Percentiles rank a stretch among this genome's conserved stretches.
These are phyloP conservation scores for Aegilops tauschii DNA, from an alignment of 176 grass and related monocot species.

Conservation along the genomic window DNA sequence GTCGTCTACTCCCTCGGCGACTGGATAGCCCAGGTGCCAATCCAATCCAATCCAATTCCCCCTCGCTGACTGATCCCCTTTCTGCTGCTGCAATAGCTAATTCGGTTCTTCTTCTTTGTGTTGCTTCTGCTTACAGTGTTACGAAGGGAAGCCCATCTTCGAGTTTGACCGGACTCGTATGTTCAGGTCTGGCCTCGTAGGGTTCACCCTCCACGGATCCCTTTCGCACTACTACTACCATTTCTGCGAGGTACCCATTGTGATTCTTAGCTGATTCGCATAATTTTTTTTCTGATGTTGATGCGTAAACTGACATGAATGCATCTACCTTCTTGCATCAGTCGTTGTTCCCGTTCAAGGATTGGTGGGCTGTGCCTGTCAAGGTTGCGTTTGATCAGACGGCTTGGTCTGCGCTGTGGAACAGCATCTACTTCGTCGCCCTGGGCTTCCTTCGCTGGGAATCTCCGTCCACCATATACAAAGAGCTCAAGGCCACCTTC, in stretches of 20 bases:
- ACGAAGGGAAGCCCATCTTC: conserved; percentile 85
- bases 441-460: conserved; percentile 81
- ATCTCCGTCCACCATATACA: conserved; percentile 68
- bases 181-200: conserved; percentile 88
- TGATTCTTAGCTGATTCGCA: background rate
- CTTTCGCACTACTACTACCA: conserved; percentile 97
- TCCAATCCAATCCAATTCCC: background rate
- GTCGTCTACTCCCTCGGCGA: conserved; percentile 93
- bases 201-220: conserved; percentile 91
- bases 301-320: background rate
- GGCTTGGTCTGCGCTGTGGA: conserved; percentile 85
- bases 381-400: conserved; percentile 96
- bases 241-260: conserved; percentile 65
- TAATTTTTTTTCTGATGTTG: background rate
- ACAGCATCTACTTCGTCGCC: conserved; percentile 85
- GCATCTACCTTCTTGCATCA: conserved; percentile 10
- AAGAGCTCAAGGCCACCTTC: conserved; percentile 83
- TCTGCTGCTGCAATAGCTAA: background rate
- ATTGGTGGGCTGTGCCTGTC: conserved; percentile 93
- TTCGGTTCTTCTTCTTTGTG: background rate
- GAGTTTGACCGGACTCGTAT: conserved; percentile 87
- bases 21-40: conserved; percentile 89
- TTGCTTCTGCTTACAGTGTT: conserved; percentile 52
- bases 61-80: background rate
- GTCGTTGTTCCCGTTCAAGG: conserved; percentile 85